Evolutionary conservation across 352 stramenopile genomes (phyloP).

Genomic region (Phytophthora lateralis): DNA sequence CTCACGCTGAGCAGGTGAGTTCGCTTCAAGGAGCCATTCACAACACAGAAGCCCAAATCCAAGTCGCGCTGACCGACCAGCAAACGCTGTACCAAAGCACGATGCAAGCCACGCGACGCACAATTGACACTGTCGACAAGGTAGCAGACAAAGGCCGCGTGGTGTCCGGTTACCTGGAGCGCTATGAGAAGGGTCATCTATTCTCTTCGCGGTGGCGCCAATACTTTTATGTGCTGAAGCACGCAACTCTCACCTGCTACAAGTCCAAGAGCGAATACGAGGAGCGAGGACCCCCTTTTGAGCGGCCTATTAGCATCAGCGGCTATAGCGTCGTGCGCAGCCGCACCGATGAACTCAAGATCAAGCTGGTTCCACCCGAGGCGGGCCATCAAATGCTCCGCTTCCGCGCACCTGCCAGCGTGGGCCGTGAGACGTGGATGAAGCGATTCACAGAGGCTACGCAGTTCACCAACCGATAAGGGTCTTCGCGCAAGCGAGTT

Average conservation of each 20-base stretch:
- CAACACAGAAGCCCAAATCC: constrained; percentile 47
- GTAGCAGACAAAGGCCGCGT: constrained; percentile 68
- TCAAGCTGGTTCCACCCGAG: constrained; percentile 76
- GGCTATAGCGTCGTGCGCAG: constrained; percentile 75
- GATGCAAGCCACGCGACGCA: constrained; percentile 76
- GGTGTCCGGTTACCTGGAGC: constrained; percentile 73
- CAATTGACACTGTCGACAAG: constrained; percentile 79
- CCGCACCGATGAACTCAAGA: constrained; percentile 81
- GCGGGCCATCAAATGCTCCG: constrained; percentile 66
- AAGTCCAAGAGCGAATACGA: constrained; percentile 79
- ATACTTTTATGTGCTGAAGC: constrained; percentile 79
- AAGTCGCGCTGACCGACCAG: constrained; percentile 57
- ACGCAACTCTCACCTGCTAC: constrained; percentile 70
- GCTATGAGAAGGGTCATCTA: constrained; percentile 74
- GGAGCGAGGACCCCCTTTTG: constrained; percentile 58
- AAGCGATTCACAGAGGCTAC: constrained; percentile 77
- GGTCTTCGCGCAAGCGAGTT: background rate
- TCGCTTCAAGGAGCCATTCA: constrained; percentile 48
- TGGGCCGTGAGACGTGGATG: constrained; percentile 78
- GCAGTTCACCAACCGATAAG: constrained; percentile 46
- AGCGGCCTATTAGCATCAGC: constrained; percentile 57
- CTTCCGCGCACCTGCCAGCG: constrained; percentile 73
- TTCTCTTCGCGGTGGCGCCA: constrained; percentile 81
- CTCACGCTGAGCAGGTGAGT: constrained; percentile 44
- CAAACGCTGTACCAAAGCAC: constrained; percentile 76